Percentiles rank a stretch among this genome's conserved stretches.
Evolutionary conservation across 148 eudicot genomes (phyloP).

Genomic region (Dianthus caryophyllus): DNA sequence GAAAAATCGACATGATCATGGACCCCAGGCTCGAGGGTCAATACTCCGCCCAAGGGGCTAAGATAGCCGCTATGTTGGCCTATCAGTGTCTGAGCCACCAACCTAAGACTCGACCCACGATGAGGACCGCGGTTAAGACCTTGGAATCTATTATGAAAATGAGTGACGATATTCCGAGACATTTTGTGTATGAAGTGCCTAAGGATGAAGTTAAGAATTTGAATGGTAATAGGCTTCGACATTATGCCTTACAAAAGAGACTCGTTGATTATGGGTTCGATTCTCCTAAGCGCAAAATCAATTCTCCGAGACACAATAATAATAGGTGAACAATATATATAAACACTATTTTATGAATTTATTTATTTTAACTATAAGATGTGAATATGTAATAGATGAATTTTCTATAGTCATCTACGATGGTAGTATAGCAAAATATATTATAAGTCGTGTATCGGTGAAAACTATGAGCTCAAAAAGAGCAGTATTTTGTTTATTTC

Average conservation of each 20-base stretch:
- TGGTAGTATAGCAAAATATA: neutral
- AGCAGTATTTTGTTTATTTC: slow-evolving; percentile 1
- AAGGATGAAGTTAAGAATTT: slow-evolving; percentile 20
- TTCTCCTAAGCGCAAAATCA: slow-evolving; percentile 16
- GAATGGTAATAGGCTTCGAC: slow-evolving; percentile 26
- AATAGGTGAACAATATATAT: slow-evolving; percentile 2
- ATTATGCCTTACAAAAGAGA: slow-evolving; percentile 34
- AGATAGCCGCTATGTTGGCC: slow-evolving; percentile 44
- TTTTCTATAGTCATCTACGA: neutral
- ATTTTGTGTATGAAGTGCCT: slow-evolving; percentile 43
- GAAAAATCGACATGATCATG: slow-evolving; percentile 40
- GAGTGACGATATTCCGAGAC: slow-evolving; percentile 40
- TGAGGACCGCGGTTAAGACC: slow-evolving; percentile 41
- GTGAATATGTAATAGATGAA: neutral
- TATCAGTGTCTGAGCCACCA: slow-evolving; percentile 51
- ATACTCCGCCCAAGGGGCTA: slow-evolving; percentile 49
- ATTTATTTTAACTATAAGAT: neutral
- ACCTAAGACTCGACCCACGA: slow-evolving; percentile 42
- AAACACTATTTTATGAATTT: neutral
- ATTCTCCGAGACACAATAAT: no score
- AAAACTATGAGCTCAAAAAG: slow-evolving; percentile 7
- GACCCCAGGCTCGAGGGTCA: slow-evolving; percentile 63
- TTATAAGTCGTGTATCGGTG: neutral
- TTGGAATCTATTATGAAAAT: slow-evolving; percentile 34
- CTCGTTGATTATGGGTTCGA: slow-evolving; percentile 22